Evolutionary conservation across 257 asterid genomes (phyloP).

Genomic region (Primulina eburnea): DNA sequence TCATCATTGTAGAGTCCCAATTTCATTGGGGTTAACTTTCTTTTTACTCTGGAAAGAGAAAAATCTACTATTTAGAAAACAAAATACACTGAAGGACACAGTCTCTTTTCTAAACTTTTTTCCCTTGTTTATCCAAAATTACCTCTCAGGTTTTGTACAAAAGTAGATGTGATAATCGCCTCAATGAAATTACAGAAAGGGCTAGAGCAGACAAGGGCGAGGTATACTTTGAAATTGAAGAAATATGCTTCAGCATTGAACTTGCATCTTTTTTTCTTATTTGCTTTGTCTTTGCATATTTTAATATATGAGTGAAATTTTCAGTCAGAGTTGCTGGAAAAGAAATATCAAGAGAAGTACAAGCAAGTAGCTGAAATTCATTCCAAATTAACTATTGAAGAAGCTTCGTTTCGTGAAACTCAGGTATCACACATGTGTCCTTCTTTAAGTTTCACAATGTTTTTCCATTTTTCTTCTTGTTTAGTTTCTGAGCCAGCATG

Average conservation of each 20-base stretch:
- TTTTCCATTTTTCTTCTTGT: slow-evolving; percentile 10
- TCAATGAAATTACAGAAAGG: slow-evolving; percentile 95
- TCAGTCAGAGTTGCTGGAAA: slow-evolving; percentile 82
- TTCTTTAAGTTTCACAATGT: background rate
- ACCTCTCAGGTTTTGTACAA: slow-evolving; percentile 74
- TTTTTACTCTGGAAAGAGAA: background rate
- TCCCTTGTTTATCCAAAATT: slow-evolving; percentile 25
- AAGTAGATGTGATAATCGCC: slow-evolving; percentile 97
- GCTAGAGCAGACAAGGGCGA: slow-evolving; percentile 90
- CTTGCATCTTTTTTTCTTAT: slow-evolving; percentile 1
- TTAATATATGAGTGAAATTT: slow-evolving; percentile 16
- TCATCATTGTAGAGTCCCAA: slow-evolving; percentile 16
- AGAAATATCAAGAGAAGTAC: slow-evolving; percentile 93
- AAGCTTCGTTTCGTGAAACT: slow-evolving; percentile 86
- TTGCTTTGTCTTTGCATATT: slow-evolving; percentile 11
- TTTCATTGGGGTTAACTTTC: slow-evolving; percentile 14
- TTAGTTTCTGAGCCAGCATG: slow-evolving; percentile 9
- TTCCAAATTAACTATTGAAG: slow-evolving; percentile 89
- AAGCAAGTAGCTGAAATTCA: slow-evolving; percentile 93
- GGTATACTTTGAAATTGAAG: slow-evolving; percentile 44
- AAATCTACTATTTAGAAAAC: background rate
- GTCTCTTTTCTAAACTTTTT: slow-evolving; percentile 13
- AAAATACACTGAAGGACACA: slow-evolving; percentile 1
- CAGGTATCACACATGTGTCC: slow-evolving; percentile 46
- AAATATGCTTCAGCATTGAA: slow-evolving; percentile 17